A percentile compares a stretch with the other conserved stretches of the same genome.
Conservation (phyloP, 208 protist species). For the Zelonia costaricensis region DNA sequence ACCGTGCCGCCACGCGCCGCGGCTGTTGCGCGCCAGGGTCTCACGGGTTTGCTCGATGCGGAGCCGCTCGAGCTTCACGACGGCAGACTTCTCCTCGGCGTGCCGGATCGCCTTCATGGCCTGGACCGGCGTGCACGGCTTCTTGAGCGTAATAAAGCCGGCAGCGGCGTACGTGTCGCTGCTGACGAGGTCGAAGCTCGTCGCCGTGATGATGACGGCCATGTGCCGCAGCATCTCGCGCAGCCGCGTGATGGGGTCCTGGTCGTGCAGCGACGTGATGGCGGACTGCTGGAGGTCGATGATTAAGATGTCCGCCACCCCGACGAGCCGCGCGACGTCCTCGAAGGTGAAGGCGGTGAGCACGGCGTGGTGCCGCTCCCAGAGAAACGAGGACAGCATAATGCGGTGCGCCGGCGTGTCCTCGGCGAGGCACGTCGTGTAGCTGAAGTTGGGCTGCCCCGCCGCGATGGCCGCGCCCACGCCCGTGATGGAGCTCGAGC, state of each 20-base stretch:
- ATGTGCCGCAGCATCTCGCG: slow-evolving; percentile 79
- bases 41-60: slow-evolving; percentile 76
- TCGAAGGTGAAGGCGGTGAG: slow-evolving; percentile 68
- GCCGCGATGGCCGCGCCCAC: neutral
- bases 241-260: slow-evolving; percentile 72
- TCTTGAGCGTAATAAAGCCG: slow-evolving; percentile 84
- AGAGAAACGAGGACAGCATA: slow-evolving; percentile 87
- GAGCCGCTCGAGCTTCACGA: slow-evolving; percentile 73
- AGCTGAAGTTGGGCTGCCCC: slow-evolving; percentile 49
- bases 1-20: slow-evolving; percentile 74
- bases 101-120: slow-evolving; percentile 66
- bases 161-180: slow-evolving; percentile 70
- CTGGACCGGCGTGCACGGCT: slow-evolving; percentile 83
- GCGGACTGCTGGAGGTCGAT: slow-evolving; percentile 85
- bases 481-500: neutral
- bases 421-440: slow-evolving; percentile 86
- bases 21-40: slow-evolving; percentile 82
- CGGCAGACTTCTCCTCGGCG: slow-evolving; percentile 78
- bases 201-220: slow-evolving; percentile 78
- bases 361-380: slow-evolving; percentile 88
- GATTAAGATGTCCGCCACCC: slow-evolving; percentile 85
- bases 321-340: slow-evolving; percentile 70
- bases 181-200: slow-evolving; percentile 57
- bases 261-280: slow-evolving; percentile 34
- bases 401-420: slow-evolving; percentile 82